A percentile compares a stretch with the other conserved stretches of the same genome.
phyloP scores from a whole-genome alignment of 2,329 filamentous ascomycete species.

The Aspergillus caelatus region DNA sequence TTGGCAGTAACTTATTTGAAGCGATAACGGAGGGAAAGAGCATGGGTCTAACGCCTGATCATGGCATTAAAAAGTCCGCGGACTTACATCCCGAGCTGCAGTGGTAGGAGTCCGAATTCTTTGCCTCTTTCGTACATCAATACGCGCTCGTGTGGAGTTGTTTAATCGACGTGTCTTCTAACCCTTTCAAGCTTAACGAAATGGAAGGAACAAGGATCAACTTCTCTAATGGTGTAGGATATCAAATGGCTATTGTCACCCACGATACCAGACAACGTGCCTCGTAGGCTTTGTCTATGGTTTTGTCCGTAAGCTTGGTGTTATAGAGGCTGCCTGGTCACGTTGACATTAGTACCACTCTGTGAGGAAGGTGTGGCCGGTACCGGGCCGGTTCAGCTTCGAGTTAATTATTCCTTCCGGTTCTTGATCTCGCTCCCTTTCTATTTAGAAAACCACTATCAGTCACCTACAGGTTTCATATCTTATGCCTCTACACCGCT shows the following conservation, averaged over 20 bases:
- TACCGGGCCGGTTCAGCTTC: background rate
- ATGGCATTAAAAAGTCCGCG: background rate
- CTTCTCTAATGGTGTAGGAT: too few species aligned
- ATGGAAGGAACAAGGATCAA: too few species aligned
- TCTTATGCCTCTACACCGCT: background rate
- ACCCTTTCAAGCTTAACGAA: too few species aligned
- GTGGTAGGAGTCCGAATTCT: background rate
- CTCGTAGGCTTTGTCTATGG: too few species aligned
- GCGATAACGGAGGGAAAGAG: constrained; percentile 20
- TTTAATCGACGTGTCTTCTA: too few species aligned
- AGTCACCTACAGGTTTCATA: background rate
- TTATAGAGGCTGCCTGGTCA: background rate
- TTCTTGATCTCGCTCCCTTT: background rate
- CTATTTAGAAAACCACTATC: background rate
- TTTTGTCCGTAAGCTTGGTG: background rate
- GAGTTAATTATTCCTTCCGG: background rate
- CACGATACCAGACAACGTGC: too few species aligned
- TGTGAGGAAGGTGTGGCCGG: background rate
- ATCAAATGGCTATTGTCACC: too few species aligned
- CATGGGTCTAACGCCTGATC: background rate
- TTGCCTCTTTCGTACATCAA: background rate
- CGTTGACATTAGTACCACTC: background rate
- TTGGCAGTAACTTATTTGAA: constrained; percentile 40
- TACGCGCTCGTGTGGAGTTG: background rate
- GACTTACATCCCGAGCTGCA: background rate